Evolutionary conservation across 176 grass and related monocot genomes (phyloP).

Genomic region (Puya raimondii): DNA sequence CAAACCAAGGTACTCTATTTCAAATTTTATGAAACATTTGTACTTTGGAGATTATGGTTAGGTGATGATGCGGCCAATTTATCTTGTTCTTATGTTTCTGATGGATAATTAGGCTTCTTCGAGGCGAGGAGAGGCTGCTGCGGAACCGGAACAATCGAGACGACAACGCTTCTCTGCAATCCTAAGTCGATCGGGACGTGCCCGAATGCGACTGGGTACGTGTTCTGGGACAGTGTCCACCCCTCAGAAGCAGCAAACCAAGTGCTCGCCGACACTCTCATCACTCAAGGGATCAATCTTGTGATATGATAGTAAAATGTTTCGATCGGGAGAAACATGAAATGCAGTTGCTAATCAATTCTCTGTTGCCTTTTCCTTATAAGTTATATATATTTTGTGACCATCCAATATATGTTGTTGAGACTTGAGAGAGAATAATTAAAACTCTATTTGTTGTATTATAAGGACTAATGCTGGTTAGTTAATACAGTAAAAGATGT

Average conservation of each 20-base stretch:
- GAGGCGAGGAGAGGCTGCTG: constrained; percentile 59
- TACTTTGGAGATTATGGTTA: too few relatives aligned
- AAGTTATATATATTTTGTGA: too few relatives aligned
- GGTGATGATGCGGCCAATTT: not conserved
- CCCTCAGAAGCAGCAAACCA: constrained; percentile 70
- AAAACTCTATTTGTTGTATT: too few relatives aligned
- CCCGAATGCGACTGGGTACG: constrained; percentile 50
- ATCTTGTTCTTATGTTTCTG: not conserved
- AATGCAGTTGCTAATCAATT: too few relatives aligned
- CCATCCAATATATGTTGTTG: too few relatives aligned
- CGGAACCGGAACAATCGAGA: constrained; percentile 40
- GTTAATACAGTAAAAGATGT: too few relatives aligned
- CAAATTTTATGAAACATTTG: too few relatives aligned
- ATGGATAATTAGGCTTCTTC: constrained; percentile 47
- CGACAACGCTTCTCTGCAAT: constrained; percentile 54
- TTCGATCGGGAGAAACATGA: too few relatives aligned
- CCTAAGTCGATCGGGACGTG: constrained; percentile 25
- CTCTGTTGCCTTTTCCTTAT: too few relatives aligned
- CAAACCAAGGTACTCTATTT: constrained; percentile 33
- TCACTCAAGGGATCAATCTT: constrained; percentile 29
- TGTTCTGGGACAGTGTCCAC: constrained; percentile 84
- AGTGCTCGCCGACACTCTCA: constrained; percentile 42
- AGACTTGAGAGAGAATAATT: too few relatives aligned
- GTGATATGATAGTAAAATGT: not conserved
- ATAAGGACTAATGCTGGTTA: too few relatives aligned